phyloP scores from a whole-genome alignment of 1,284 basidiomycete genomes.

The Earliella scabrosa region DNA sequence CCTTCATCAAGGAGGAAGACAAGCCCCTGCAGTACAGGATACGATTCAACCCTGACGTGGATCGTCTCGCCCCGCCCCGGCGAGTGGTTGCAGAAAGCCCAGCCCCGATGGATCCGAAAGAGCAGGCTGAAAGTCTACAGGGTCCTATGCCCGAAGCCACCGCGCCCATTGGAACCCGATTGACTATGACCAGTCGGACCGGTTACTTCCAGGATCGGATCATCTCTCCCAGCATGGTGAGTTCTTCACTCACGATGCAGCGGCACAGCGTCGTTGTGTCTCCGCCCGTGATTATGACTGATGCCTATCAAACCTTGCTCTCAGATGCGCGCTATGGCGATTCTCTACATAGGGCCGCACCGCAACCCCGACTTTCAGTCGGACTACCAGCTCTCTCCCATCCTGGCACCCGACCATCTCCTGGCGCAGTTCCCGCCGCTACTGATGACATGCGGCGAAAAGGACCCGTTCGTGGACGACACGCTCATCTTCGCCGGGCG shows the following conservation, averaged over 20 bases:
- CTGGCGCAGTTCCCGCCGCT: constrained; percentile 94
- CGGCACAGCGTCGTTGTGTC: not conserved
- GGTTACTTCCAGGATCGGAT: constrained; percentile 95
- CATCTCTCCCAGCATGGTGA: constrained; percentile 89
- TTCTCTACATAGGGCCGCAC: constrained; percentile 93
- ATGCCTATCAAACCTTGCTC: constrained; percentile 3
- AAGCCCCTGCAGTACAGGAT: constrained; percentile 66
- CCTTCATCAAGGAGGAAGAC: constrained; percentile 58
- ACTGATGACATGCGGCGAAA: constrained; percentile 92
- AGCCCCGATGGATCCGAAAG: constrained; percentile 16
- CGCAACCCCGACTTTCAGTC: constrained; percentile 92
- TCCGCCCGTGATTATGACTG: constrained; percentile 18
- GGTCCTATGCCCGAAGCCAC: constrained; percentile 29
- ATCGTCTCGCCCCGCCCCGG: constrained; percentile 13
- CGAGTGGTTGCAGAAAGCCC: constrained; percentile 15
- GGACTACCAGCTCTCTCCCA: constrained; percentile 95
- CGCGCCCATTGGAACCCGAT: constrained; percentile 44
- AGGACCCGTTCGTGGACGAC: constrained; percentile 96
- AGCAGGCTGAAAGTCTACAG: not conserved
- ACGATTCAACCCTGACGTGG: constrained; percentile 41
- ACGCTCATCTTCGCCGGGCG: constrained; percentile 94
- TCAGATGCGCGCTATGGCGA: constrained; percentile 98
- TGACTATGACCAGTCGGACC: constrained; percentile 96
- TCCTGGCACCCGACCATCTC: constrained; percentile 83
- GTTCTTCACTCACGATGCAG: constrained; percentile 33